Conservation (phyloP, 2,329 filamentous ascomycete species). For the Stromatinia cepivora region DNA sequence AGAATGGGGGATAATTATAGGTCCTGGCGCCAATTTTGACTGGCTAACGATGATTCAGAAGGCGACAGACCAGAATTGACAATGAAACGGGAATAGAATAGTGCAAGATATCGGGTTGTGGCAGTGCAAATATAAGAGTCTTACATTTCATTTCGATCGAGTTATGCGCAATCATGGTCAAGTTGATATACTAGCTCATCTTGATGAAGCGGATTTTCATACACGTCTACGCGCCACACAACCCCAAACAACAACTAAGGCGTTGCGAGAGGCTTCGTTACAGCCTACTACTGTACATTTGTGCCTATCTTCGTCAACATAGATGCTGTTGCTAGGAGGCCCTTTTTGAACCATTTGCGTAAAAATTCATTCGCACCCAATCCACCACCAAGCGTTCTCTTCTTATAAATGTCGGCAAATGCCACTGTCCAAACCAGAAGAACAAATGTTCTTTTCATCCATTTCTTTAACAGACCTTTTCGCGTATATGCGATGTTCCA, state of each 20-base stretch:
- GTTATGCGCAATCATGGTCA: not conserved
- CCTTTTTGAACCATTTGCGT: constrained; percentile 9
- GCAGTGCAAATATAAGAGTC: too few species aligned
- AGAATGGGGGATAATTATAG: not conserved
- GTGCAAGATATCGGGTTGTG: not conserved
- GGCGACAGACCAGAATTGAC: not conserved
- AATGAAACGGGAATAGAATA: not conserved
- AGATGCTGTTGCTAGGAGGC: not conserved
- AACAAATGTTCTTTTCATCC: constrained; percentile 25
- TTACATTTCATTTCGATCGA: too few species aligned
- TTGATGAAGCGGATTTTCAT: not conserved
- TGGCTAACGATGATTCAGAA: not conserved
- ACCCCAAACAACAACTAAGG: not conserved
- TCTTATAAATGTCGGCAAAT: not conserved
- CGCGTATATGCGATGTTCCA: constrained; percentile 54
- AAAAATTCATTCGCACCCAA: not conserved
- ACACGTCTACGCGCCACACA: not conserved
- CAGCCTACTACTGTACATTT: not conserved
- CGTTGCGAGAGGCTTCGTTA: not conserved
- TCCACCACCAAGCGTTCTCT: not conserved
- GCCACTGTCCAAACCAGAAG: not conserved
- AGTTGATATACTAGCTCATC: not conserved
- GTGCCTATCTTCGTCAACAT: not conserved
- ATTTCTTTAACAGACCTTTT: constrained; percentile 46
- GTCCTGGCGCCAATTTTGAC: not conserved